Evolutionary conservation across 768 basidiomycete genomes (phyloP).

Genomic region (Pleurotus eryngii): DNA sequence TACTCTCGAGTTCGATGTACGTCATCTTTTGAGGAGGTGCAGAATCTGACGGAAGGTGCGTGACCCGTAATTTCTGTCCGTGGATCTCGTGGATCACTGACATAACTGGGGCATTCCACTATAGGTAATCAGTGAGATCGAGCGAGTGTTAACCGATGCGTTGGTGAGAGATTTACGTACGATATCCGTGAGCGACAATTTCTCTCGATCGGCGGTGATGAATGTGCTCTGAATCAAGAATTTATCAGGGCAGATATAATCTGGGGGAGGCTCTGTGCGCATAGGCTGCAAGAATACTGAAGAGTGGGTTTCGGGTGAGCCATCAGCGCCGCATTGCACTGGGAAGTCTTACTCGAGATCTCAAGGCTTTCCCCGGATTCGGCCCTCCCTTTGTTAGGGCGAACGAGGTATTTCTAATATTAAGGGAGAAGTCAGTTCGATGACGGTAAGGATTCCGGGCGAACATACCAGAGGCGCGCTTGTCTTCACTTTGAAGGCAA

Average conservation of each 20-base stretch:
- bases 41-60: conserved; percentile 72
- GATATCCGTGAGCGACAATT: conserved; percentile 1
- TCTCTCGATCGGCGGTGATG: conserved; percentile 7
- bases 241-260: conserved; percentile 1
- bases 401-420: conserved; percentile 5
- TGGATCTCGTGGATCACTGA: conserved; percentile 69
- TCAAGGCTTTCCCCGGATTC: conserved; percentile 5
- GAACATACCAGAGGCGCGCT: conserved; percentile 1
- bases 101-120: conserved; percentile 60
- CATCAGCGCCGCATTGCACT: too few species aligned
- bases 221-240: conserved; percentile 9
- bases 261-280: not conserved
- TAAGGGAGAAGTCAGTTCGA: too few species aligned
- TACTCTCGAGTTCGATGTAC: conserved; percentile 51
- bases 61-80: conserved; percentile 93
- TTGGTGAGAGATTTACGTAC: not conserved
- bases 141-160: not conserved
- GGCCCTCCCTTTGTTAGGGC: conserved; percentile 9
- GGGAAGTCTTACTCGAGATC: not conserved
- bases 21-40: conserved; percentile 25
- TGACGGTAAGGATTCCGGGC: too few species aligned
- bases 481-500: conserved; percentile 12
- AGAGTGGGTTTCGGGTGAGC: not conserved
- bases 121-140: not conserved
- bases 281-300: conserved; percentile 5